phyloP scores from a whole-genome alignment of 768 basidiomycete genomes.

The Strobilomyces dryophilus region DNA sequence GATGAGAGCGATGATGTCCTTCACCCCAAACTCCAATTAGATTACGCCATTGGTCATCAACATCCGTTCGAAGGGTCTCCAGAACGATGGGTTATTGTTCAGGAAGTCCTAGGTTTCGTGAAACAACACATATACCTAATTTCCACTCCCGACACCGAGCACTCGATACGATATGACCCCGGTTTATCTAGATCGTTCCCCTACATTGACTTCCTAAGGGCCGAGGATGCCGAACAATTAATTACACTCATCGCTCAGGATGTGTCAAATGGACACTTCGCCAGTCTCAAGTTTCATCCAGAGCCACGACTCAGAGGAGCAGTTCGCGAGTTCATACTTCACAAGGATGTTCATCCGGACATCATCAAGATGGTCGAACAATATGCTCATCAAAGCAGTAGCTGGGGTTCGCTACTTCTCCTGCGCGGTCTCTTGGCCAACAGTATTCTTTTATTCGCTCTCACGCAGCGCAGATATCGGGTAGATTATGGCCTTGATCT shows the following conservation, averaged over 20 bases:
- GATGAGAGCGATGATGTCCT: background rate
- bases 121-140: background rate
- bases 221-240: background rate
- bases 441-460: background rate
- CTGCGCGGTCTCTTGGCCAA: background rate
- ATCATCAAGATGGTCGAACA: background rate
- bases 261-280: background rate
- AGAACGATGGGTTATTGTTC: background rate
- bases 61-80: background rate
- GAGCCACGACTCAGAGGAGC: background rate
- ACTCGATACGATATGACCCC: background rate
- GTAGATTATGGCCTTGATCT: background rate
- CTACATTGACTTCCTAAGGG: background rate
- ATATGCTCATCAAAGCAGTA: background rate
- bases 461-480: background rate
- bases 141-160: background rate
- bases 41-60: background rate
- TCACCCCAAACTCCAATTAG: background rate
- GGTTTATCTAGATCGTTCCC: background rate
- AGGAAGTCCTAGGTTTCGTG: background rate
- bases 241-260: background rate
- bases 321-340: background rate
- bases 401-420: background rate
- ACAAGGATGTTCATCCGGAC: background rate
- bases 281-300: background rate